Base-by-base conservation (phyloP, 2,329 filamentous ascomycete genomes). In the Verticillium klebahnii region DNA sequence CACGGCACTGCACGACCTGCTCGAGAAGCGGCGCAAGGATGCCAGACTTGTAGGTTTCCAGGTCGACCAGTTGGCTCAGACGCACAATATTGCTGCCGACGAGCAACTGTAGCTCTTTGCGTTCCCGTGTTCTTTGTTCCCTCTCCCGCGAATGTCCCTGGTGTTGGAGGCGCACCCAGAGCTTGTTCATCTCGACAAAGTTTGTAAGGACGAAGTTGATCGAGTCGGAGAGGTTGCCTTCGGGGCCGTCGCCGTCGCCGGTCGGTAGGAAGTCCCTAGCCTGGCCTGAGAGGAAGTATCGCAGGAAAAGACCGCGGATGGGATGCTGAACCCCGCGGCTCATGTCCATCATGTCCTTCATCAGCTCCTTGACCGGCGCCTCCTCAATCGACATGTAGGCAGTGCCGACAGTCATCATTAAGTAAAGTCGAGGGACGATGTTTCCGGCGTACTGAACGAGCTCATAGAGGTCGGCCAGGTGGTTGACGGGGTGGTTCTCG, bases 271-370 rank as follows among this genome's bases (percentile, higher is more conserved):
- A 88, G 75, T 99, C 95, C 70, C 95, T 86, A 45, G 95, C 94
- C 79, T 99, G 95, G 40, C 95, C 94, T 29, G 92, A 95, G 59
- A 99, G 85, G 73, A 97, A 99, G 78, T 99, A 99, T 72, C 95
- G 89, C 70, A 99, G 79, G 74, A 99, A 99, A 61, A 99, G 82
- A 19, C 95, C 95, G 62, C 95, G 91, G 65, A 97, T 93, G 17
- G 95, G 95, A 76, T 99, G 95, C 73, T 99, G 95, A 25, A 99
- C 93, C 61, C 95, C 95, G 66, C 95, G 87, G 77, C 93, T 98
- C 95, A 99, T 99, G 77, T 99, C 95, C 95, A 99, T 99, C 95
- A 99, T 99, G 76, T 99, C 95, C 79, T 99, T 99, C 95, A 99
- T 99, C 65, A 99, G 92, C 81, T 99, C 95, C 79, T 99, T 99